Conservation (phyloP, 352 stramenopile genomes). For the Sclerospora graminicola region DNA sequence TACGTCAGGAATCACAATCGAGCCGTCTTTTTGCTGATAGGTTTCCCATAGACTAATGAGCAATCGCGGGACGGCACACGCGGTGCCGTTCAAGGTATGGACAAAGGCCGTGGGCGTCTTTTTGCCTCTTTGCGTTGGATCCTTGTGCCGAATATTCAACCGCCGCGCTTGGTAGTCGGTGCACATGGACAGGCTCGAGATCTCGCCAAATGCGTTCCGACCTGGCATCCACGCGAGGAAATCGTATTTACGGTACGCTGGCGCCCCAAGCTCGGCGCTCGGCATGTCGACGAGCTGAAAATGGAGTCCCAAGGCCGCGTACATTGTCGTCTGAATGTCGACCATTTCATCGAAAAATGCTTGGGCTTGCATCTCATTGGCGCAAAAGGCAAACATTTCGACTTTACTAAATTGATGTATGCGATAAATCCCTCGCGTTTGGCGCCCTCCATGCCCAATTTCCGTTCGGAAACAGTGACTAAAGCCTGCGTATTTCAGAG, state of each 20-base stretch:
- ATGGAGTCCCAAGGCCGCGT: constrained; percentile 66
- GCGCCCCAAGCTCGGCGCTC: constrained; percentile 64
- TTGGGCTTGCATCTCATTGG: constrained; percentile 53
- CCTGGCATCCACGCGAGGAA: constrained; percentile 83
- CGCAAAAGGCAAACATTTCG: constrained; percentile 83
- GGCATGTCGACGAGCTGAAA: constrained; percentile 82
- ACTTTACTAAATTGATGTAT: constrained; percentile 89
- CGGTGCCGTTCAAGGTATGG: constrained; percentile 85
- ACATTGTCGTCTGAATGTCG: constrained; percentile 66
- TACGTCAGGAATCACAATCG: constrained; percentile 65
- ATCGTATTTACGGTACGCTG: constrained; percentile 82
- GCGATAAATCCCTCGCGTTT: constrained; percentile 76
- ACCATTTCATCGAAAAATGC: constrained; percentile 74
- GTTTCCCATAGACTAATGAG: constrained; percentile 83
- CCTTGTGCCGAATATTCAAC: constrained; percentile 80
- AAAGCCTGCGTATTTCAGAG: constrained; percentile 70
- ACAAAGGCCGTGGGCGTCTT: constrained; percentile 49
- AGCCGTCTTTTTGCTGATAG: constrained; percentile 71
- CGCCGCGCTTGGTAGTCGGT: constrained; percentile 84
- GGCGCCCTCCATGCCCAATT: constrained; percentile 63
- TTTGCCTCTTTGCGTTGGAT: constrained; percentile 38
- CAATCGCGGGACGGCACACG: constrained; percentile 67
- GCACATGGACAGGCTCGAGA: constrained; percentile 85
- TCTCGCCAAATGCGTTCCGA: constrained; percentile 63
- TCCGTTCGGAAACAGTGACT: constrained; percentile 86